Conservation (phyloP, 345 rosid species). For the Salix purpurea region DNA sequence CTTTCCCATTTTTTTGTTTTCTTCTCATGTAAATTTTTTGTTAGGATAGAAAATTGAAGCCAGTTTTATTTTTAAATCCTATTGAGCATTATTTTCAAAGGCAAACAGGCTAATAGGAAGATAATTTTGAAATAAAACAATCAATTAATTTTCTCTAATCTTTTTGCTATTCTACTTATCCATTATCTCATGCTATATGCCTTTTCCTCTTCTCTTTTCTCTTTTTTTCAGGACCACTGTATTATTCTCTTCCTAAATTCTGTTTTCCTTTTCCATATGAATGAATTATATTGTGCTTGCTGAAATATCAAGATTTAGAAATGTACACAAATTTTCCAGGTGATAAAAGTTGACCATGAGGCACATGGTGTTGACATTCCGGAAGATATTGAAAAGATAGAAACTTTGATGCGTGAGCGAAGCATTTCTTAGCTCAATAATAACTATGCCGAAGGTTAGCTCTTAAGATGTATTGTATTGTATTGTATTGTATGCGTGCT, state of each 20-base stretch:
- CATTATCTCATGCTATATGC: not conserved
- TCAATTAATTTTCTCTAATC: not conserved
- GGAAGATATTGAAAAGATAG: conserved; percentile 79
- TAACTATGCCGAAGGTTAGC: not conserved
- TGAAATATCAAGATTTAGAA: not conserved
- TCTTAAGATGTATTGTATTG: not conserved
- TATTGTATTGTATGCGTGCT: not conserved
- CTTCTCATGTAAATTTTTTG: not conserved
- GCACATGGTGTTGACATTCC: conserved; percentile 89
- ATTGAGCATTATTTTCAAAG: not conserved
- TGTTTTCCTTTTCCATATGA: not conserved
- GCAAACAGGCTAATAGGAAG: not conserved
- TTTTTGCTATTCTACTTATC: too few species aligned
- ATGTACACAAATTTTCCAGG: conserved; percentile 37
- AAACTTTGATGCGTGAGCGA: conserved; percentile 66
- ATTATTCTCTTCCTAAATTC: not conserved
- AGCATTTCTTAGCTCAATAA: conserved; percentile 43
- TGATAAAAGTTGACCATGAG: conserved; percentile 85
- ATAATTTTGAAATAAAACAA: not conserved
- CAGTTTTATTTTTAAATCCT: not conserved
- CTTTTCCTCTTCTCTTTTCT: not conserved
- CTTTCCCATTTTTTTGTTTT: not conserved
- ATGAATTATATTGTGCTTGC: not conserved
- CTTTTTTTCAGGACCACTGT: not conserved
- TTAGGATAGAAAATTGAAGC: not conserved